Percentiles rank a stretch among this genome's conserved stretches.
These are phyloP conservation scores for Paxillus ammoniavirescens DNA, from an alignment of 768 basidiomycete genomes.

Conservation along the genomic window DNA sequence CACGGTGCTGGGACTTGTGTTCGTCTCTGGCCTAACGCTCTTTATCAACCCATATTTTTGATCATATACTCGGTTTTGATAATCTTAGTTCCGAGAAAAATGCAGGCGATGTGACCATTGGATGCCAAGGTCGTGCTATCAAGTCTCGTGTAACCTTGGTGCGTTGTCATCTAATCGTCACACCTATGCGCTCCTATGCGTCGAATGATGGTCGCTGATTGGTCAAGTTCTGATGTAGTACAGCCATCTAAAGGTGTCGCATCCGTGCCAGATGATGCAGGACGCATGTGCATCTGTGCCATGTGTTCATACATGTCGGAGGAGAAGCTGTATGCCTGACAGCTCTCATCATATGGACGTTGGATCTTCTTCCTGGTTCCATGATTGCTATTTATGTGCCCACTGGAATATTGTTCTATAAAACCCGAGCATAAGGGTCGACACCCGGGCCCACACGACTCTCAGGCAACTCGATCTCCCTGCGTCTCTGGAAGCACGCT, in stretches of 20 bases:
- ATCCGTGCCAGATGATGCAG: background rate
- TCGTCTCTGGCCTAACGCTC: background rate
- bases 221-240: background rate
- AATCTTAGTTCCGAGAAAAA: no score
- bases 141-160: background rate
- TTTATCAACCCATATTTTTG: background rate
- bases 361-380: background rate
- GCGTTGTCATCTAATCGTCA: background rate
- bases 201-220: background rate
- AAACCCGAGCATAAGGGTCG: background rate
- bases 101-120: no score
- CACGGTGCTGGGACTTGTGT: background rate
- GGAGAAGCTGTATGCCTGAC: background rate
- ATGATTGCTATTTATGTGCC: slow-evolving; percentile 7
- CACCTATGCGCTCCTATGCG: no score
- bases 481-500: background rate
- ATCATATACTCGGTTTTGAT: background rate
- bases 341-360: slow-evolving; percentile 8
- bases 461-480: background rate
- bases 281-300: background rate
- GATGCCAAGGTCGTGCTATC: no score
- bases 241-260: background rate
- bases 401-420: background rate
- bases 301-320: background rate
- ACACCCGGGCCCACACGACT: background rate